Percentiles rank a stretch among this genome's conserved stretches.
Evolutionary conservation across 495 filamentous ascomycete genomes (phyloP).

Genomic region (Astrothelium macrocarpum): DNA sequence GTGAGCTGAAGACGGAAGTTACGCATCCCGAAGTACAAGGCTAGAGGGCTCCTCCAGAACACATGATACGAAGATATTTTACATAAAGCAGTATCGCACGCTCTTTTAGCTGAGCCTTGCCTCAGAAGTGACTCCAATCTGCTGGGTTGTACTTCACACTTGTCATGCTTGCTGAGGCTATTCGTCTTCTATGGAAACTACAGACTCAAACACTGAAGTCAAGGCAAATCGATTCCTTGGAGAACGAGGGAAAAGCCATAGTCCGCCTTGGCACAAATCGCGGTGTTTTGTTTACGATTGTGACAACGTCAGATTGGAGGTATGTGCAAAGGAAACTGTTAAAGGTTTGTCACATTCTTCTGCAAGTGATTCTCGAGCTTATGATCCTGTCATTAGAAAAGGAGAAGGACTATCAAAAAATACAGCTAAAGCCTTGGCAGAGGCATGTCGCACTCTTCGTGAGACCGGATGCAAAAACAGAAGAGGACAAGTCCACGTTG

Average conservation of each 20-base stretch:
- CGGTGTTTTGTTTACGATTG: background rate
- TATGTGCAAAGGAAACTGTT: background rate
- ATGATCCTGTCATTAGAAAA: background rate
- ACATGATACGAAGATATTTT: background rate
- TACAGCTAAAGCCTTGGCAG: background rate
- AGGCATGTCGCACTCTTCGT: slow-evolving; percentile 1
- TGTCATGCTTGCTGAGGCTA: background rate
- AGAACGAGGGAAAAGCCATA: background rate
- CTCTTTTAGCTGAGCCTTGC: background rate
- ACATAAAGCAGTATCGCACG: background rate
- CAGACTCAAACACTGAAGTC: background rate
- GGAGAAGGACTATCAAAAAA: background rate
- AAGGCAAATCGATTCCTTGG: background rate
- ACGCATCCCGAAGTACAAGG: background rate
- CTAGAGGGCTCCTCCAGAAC: background rate
- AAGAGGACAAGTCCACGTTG: background rate
- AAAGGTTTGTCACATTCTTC: background rate
- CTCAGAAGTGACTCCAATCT: background rate
- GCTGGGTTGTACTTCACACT: background rate
- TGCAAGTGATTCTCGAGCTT: background rate
- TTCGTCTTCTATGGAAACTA: background rate
- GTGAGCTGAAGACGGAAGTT: background rate
- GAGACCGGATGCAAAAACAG: background rate
- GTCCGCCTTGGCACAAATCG: background rate
- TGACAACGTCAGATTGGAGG: background rate